A percentile compares a stretch with the other conserved stretches of the same genome.
Evolutionary conservation across 2,329 filamentous ascomycete species (phyloP).

Genomic region (Aspergillus transmontanensis): DNA sequence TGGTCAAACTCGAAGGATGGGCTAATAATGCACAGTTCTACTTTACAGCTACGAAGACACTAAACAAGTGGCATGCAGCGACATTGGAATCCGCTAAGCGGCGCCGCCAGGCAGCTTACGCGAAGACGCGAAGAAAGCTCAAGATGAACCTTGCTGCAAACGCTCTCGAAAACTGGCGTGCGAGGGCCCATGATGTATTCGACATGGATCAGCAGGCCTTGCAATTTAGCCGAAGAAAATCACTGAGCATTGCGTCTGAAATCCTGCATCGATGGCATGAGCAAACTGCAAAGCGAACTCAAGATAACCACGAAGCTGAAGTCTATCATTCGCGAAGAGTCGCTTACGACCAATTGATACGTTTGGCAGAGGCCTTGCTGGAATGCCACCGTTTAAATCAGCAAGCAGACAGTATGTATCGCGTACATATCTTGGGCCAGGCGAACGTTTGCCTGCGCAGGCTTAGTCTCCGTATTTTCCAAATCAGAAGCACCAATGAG

Average conservation of each 20-base stretch:
- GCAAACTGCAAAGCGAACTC: constrained; percentile 36
- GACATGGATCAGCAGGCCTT: constrained; percentile 45
- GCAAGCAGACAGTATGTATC: constrained; percentile 50
- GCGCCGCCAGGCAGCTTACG: constrained; percentile 59
- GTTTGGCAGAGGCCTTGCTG: constrained; percentile 39
- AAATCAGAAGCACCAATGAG: constrained; percentile 53
- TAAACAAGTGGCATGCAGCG: constrained; percentile 56
- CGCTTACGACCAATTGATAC: constrained; percentile 40
- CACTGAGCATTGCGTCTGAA: constrained; percentile 36
- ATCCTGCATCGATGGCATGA: constrained; percentile 49
- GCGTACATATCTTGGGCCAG: constrained; percentile 50
- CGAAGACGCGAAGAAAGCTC: constrained; percentile 52
- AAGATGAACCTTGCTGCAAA: constrained; percentile 57
- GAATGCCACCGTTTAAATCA: constrained; percentile 40
- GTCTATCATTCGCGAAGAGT: constrained; percentile 42
- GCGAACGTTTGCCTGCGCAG: constrained; percentile 55
- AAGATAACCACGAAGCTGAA: constrained; percentile 41
- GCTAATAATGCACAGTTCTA: constrained; percentile 60
- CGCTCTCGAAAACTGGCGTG: constrained; percentile 43
- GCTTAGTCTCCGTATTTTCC: constrained; percentile 61
- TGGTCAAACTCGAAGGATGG: constrained; percentile 54
- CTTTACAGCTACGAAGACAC: constrained; percentile 51
- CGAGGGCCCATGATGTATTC: constrained; percentile 32
- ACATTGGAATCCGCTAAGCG: constrained; percentile 54
- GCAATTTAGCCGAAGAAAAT: constrained; percentile 36